Evolutionary conservation across 1,139 yeast species (phyloP), one percentile per base, ranked within the genome.

Genomic region (Blastobotrys indianensis): DNA sequence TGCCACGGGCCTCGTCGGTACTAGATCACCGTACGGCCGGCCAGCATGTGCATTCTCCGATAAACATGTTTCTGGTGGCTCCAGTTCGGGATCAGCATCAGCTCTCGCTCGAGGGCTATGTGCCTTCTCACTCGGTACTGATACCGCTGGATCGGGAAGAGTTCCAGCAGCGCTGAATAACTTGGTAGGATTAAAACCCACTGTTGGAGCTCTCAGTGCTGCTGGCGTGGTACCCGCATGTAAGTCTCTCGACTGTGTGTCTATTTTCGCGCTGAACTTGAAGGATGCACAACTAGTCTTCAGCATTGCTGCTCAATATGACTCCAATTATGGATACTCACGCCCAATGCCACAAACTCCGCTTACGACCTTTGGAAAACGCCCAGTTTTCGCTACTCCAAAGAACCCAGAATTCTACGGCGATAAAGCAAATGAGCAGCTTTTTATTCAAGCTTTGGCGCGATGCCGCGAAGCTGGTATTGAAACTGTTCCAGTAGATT

Each of bases 91-190:
- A n/a, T 85, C 95, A 17, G 94, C 95, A 5, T 80, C 82, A 12
- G 92, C 82, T 28, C 97, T 87, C 16, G 88, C 88, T 15, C 74
- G 88, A 55, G 97, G 97, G 47, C 73, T 82, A 46, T 96, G 85
- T 13, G 96, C 97, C 25, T 59, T 90, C 44, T 74, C 96, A 2
- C 73, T 92, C 56, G 97, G 97, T 42, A 90, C 97, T 6, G 98
- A 92, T 62, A 92, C 98, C 38, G 97, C 97, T n/a, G 98, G 98
- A 20, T 85, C 95, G 10, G 97, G 97, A 41, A 76, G 97, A 60
- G 97, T 92, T 29, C 98, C 98, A 23, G 97, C 97, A n/a, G 92
- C 88, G 20, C 74, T 90, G 56, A 92, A 92, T 73, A 90, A 90
- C 64, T 67, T 92, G 57, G 75, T 92, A 54, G 97, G 97, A 11